Base-by-base conservation (phyloP, 2,329 filamentous ascomycete genomes). In the Fusarium lyarnte region DNA sequence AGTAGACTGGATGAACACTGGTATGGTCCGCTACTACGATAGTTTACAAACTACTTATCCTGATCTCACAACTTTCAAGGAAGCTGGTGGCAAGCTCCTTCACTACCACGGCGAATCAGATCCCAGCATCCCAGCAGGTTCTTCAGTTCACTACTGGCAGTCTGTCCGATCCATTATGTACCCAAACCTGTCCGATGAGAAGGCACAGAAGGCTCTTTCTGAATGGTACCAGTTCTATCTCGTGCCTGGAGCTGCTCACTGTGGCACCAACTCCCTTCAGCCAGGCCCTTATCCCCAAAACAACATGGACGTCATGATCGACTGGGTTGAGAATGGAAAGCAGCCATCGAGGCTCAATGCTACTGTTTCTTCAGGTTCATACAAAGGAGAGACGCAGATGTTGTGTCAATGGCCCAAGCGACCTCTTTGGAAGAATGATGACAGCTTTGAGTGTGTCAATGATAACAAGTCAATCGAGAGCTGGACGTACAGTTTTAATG, bases 221-320 rank as follows among this genome's bases (percentile, higher is more conserved):
- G 23, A 59, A 3, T 59, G 59, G 59, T 59, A 63, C 27, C 53
- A 63, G 23, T 59, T 63, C 12, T 63, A 63, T 6, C 59, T 59
- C 16, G 42, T 63, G 12, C 42, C 59, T 14, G 53, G 59, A n/a
- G 59, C 59, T 6, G 59, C 27, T 23, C 53, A 63, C n/a, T 63
- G 59, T 7, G 59, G 59, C 5, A n/a, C 23, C 1, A 63, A 63
- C 6, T 19, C 59, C 11, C 59, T 63, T 4, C 59, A 63, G 13
- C 59, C 59, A 6, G 59, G 59, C 1, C 53, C 59, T 11, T 63
- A 63, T 36, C 59, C 59, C 7, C 59, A 59, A 13, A 47, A 49
- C 29, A 63, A 63, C 16, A 63, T 63, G 42, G 17, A 63, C 3
- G n/a, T 39, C 5, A 59, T 63, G 53, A 63, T 63, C 5, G 42